Percentiles rank a stretch among this genome's conserved stretches.
Conservation (phyloP, 139 green algal species). For the Chlamydomonas asymmetrica region DNA sequence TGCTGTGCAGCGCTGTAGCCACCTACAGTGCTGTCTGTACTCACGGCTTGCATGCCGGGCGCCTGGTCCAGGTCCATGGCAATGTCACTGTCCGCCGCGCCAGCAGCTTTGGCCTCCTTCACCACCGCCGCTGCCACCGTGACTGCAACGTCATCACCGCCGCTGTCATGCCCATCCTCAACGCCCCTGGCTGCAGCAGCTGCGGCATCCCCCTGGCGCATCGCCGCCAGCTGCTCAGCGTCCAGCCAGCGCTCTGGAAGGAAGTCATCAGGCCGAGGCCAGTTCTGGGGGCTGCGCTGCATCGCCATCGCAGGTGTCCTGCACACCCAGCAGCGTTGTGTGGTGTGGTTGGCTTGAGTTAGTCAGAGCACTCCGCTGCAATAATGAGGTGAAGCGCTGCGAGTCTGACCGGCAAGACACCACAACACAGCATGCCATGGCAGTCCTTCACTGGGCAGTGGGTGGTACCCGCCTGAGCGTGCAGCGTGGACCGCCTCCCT, state of each 20-base stretch:
- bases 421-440: no score
- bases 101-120: conserved; percentile 1
- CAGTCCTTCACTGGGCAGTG: no score
- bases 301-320: no score
- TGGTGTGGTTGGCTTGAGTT: no score
- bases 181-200: not conserved
- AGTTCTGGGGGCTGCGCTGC: conserved; percentile 23
- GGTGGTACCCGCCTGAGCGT: no score
- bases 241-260: conserved; percentile 33
- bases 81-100: no score
- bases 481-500: no score
- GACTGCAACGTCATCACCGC: not conserved
- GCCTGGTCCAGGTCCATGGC: conserved; percentile 7
- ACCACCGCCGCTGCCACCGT: not conserved
- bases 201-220: not conserved
- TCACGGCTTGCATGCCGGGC: not conserved
- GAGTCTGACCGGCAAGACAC: no score
- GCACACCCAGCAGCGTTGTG: no score
- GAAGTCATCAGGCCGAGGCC: conserved; percentile 28
- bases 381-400: no score
- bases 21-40: not conserved
- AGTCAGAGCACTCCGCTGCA: no score
- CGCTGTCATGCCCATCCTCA: not conserved
- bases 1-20: not conserved
- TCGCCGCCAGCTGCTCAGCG: not conserved